A percentile compares a stretch with the other conserved stretches of the same genome.
Evolutionary conservation across 2,329 filamentous ascomycete species (phyloP).

Genomic region (Ascochyta rabiei): DNA sequence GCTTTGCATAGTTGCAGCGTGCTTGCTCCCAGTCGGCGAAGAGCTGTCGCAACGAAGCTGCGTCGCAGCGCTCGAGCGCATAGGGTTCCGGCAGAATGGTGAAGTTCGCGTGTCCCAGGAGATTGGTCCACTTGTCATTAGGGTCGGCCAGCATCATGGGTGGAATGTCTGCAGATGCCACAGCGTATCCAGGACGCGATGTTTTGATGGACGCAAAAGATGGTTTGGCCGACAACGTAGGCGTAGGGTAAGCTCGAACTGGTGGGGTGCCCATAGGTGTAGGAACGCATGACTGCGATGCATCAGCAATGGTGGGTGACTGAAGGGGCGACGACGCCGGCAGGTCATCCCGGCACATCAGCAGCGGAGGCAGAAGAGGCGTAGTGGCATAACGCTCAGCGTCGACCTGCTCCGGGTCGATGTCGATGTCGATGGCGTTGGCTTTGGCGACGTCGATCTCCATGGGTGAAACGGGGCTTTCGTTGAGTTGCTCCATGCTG

Average conservation of each 20-base stretch:
- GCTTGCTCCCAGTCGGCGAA: slow-evolving; percentile 83
- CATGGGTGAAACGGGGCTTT: slow-evolving; percentile 39
- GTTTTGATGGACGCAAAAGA: slow-evolving; percentile 75
- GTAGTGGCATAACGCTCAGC: slow-evolving; percentile 74
- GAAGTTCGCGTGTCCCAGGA: slow-evolving; percentile 91
- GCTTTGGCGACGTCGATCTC: slow-evolving; percentile 46
- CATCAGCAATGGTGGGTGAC: slow-evolving; percentile 76
- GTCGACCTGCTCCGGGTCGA: slow-evolving; percentile 56
- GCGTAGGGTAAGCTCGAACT: slow-evolving; percentile 62
- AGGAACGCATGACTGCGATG: slow-evolving; percentile 52
- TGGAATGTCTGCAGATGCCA: slow-evolving; percentile 63
- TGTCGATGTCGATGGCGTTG: slow-evolving; percentile 56
- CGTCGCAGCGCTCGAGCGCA: slow-evolving; percentile 65
- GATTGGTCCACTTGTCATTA: slow-evolving; percentile 81
- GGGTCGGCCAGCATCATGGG: slow-evolving; percentile 71
- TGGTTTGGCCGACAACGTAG: slow-evolving; percentile 76
- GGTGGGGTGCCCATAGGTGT: slow-evolving; percentile 58
- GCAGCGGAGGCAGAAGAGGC: slow-evolving; percentile 81
- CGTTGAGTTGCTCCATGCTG: slow-evolving; percentile 45
- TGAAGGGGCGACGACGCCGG: slow-evolving; percentile 80
- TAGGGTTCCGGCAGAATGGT: slow-evolving; percentile 85
- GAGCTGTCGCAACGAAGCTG: slow-evolving; percentile 67
- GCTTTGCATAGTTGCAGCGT: slow-evolving; percentile 84
- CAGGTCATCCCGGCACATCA: slow-evolving; percentile 64
- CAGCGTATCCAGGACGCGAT: slow-evolving; percentile 50